Conservation (phyloP, 2,329 filamentous ascomycete genomes). For the Penicillium sp. region DNA sequence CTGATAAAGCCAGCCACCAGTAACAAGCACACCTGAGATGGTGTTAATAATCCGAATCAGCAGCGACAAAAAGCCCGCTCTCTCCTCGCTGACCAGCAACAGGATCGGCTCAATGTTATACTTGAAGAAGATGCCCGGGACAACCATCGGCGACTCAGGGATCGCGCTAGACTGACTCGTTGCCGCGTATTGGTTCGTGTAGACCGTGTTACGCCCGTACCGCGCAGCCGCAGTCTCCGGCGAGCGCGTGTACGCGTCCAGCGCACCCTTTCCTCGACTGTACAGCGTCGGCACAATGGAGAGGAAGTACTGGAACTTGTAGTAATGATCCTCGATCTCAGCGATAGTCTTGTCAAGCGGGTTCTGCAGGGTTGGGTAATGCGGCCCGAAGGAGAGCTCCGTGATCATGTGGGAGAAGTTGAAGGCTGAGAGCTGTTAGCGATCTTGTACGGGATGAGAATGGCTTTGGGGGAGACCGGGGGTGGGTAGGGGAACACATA, state of each 20-base stretch:
- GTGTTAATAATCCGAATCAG: constrained; percentile 86
- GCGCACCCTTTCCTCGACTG: constrained; percentile 55
- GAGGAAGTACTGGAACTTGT: constrained; percentile 98
- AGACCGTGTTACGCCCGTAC: constrained; percentile 53
- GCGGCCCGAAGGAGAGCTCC: constrained; percentile 95
- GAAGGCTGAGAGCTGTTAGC: constrained; percentile 60
- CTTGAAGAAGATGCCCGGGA: constrained; percentile 96
- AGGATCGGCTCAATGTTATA: constrained; percentile 97
- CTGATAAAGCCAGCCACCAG: constrained; percentile 90
- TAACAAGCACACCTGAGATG: constrained; percentile 84
- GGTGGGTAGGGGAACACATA: constrained; percentile 50
- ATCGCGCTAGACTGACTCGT: constrained; percentile 73
- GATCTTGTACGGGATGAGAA: neutral
- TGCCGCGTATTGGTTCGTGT: constrained; percentile 97
- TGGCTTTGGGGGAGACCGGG: neutral
- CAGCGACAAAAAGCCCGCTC: constrained; percentile 72
- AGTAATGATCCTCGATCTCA: constrained; percentile 72
- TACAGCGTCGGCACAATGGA: constrained; percentile 94
- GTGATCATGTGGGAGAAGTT: constrained; percentile 98
- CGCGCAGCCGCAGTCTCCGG: constrained; percentile 33
- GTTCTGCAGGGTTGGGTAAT: constrained; percentile 90
- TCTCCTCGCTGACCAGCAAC: constrained; percentile 78
- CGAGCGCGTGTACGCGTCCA: constrained; percentile 45
- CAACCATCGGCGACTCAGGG: constrained; percentile 59
- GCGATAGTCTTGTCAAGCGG: constrained; percentile 91